A percentile compares a stretch with the other conserved stretches of the same genome.
Conservation (phyloP, 257 asterid species). For the Forsythia suspensa region DNA sequence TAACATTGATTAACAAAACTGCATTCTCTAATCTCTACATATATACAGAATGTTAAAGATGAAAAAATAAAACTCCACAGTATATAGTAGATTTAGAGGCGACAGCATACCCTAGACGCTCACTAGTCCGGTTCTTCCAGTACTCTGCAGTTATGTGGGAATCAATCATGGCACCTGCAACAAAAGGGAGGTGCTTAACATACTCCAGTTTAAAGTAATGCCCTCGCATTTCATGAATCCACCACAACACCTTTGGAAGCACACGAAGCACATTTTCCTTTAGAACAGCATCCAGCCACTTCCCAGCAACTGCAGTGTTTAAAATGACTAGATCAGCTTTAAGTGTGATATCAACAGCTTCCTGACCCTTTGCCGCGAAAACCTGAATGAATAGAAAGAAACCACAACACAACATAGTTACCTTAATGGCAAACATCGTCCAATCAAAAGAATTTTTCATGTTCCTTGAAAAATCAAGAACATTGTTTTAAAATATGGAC, state of each 20-base stretch:
- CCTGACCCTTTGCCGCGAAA: constrained; percentile 67
- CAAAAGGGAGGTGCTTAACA: constrained; percentile 97
- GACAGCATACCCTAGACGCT: constrained; percentile 60
- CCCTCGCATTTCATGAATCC: constrained; percentile 99
- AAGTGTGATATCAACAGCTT: constrained; percentile 73
- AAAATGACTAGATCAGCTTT: constrained; percentile 81
- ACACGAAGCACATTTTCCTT: constrained; percentile 68
- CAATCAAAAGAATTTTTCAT: not conserved
- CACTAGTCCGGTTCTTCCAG: constrained; percentile 85
- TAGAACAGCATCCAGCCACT: constrained; percentile 92
- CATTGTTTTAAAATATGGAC: constrained; percentile 3
- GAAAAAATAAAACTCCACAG: not conserved
- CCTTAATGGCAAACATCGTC: not conserved
- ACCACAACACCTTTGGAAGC: constrained; percentile 96
- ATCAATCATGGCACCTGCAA: constrained; percentile 99
- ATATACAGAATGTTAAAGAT: not conserved
- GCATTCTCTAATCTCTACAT: too few species aligned
- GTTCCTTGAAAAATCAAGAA: not conserved
- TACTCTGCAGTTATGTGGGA: constrained; percentile 85
- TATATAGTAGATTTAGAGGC: constrained; percentile 10
- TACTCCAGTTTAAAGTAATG: constrained; percentile 93
- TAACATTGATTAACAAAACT: too few species aligned
- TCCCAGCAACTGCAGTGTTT: constrained; percentile 97
- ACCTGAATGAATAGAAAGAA: constrained; percentile 45
- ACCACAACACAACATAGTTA: too few species aligned